Base-by-base conservation (phyloP, 2,329 filamentous ascomycete species). In the Fusarium buxicola region DNA sequence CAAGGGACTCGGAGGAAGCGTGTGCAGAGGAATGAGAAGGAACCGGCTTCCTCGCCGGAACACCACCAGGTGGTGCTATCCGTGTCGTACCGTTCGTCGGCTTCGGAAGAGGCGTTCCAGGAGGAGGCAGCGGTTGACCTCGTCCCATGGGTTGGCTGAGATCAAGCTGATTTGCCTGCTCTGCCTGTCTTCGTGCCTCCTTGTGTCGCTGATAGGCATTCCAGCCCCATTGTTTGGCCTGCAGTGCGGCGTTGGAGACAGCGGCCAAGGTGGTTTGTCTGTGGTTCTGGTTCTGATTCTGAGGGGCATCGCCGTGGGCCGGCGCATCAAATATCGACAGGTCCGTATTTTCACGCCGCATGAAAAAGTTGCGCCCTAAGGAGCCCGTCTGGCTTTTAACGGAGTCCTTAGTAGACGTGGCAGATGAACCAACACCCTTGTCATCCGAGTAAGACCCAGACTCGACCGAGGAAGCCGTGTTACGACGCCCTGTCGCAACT, bases 111-210 rank as follows among this genome's bases (percentile, higher is more conserved):
- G 93, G 92, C 39, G 85, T 88, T 3, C 92, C 93, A 3, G 90
- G 91, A 8, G 92, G 92, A 41, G 92, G 92, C 15, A 96, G 80
- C 1, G 92, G 92, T 67, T 90, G 89, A 0, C 92, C 92, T 34
- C 92, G 85, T 2, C 93, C 93, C 80, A 96, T 92, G 2, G 92
- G 92, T 68, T 92, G 86, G 63, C 74, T 77, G 57, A 84, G 65
- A 76, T 86, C 74, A 59, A 86, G 73, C 8, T 72, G 73, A 21
- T 55, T 69, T 21, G 63, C 56, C 15, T 71, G 70, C 4, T 78
- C 76, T 12, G 68, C 69, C 21, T 72, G 70, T 48, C 72, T 75
- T 41, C 74, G 76, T 25, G 72, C 73, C 39, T 83, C 80, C 39
- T 81, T 81, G 55, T 81, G 79, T 54, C 81, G 76, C 60, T 85